phyloP scores from a whole-genome alignment of 371 early-diverging fungal species.

The Gilbertella persicaria region DNA sequence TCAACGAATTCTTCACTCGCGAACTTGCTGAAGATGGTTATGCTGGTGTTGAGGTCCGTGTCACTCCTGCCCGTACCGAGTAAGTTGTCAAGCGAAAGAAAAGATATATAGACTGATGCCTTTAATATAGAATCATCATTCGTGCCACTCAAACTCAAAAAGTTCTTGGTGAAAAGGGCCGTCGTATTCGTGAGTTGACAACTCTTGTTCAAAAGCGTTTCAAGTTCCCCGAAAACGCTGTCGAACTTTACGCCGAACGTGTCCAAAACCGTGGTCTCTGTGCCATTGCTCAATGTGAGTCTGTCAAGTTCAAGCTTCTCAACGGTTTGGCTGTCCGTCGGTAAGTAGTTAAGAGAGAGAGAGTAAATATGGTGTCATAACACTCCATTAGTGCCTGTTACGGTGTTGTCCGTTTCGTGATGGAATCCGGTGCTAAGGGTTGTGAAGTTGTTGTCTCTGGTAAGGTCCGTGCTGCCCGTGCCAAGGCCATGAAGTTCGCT shows the following conservation, averaged over 20 bases:
- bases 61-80: constrained; percentile 97
- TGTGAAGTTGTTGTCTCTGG: constrained; percentile 99
- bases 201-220: constrained; percentile 98
- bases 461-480: constrained; percentile 99
- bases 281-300: constrained; percentile 99
- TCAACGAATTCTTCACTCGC: constrained; percentile 97
- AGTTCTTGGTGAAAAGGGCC: constrained; percentile 98
- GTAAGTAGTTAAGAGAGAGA: constrained; percentile 25
- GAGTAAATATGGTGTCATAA: not conserved
- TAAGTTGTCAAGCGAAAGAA: constrained; percentile 14
- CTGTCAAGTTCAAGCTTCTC: constrained; percentile 96
- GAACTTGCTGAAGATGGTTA: constrained; percentile 88
- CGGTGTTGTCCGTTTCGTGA: constrained; percentile 97
- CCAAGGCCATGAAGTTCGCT: constrained; percentile 99
- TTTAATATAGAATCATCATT: constrained; percentile 80
- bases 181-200: constrained; percentile 98
- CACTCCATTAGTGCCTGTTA: constrained; percentile 79
- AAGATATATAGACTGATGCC: not conserved
- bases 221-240: constrained; percentile 95
- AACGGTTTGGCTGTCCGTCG: constrained; percentile 94
- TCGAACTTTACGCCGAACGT: constrained; percentile 98
- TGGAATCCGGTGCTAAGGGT: constrained; percentile 99
- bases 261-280: constrained; percentile 97
- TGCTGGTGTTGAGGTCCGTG: constrained; percentile 98
- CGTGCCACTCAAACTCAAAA: constrained; percentile 98